Percentiles rank a stretch among this genome's conserved stretches.
Conservation (phyloP, 352 stramenopile species). For the Achlya hypogyna region DNA sequence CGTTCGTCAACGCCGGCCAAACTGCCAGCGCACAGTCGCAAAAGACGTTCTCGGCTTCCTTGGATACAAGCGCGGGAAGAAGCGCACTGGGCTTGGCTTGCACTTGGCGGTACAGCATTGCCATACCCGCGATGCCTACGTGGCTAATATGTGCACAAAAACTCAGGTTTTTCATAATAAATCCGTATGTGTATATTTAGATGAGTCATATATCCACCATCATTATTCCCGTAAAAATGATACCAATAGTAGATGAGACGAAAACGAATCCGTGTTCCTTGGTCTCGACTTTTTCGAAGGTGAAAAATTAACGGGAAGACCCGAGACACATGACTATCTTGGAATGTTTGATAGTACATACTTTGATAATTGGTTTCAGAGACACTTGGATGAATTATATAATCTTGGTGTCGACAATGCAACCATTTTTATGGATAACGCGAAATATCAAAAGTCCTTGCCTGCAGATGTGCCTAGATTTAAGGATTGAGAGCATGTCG, state of each 20-base stretch:
- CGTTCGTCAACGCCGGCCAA: not conserved
- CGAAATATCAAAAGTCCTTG: constrained; percentile 6
- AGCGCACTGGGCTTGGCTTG: not conserved
- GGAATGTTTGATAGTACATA: constrained; percentile 8
- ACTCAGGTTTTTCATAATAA: constrained; percentile 9
- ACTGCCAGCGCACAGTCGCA: not conserved
- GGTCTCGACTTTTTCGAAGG: constrained; percentile 1
- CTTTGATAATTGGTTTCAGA: constrained; percentile 12
- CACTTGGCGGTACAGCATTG: constrained; percentile 5
- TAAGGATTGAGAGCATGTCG: not conserved
- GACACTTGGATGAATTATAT: not conserved
- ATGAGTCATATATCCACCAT: constrained; percentile 12
- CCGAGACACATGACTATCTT: constrained; percentile 8
- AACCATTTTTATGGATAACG: constrained; percentile 20
- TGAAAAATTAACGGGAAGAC: not conserved
- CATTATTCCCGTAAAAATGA: constrained; percentile 1
- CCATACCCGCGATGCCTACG: constrained; percentile 2
- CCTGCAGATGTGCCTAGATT: not conserved
- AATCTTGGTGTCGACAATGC: not conserved
- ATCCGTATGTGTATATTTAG: not conserved
- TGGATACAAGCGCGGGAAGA: constrained; percentile 5
- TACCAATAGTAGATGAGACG: not conserved
- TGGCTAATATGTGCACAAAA: not conserved
- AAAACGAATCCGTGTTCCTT: not conserved
- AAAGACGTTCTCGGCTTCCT: not conserved